phyloP scores from a whole-genome alignment of 1,139 yeast species.

The Yamadazyma triangularis region DNA sequence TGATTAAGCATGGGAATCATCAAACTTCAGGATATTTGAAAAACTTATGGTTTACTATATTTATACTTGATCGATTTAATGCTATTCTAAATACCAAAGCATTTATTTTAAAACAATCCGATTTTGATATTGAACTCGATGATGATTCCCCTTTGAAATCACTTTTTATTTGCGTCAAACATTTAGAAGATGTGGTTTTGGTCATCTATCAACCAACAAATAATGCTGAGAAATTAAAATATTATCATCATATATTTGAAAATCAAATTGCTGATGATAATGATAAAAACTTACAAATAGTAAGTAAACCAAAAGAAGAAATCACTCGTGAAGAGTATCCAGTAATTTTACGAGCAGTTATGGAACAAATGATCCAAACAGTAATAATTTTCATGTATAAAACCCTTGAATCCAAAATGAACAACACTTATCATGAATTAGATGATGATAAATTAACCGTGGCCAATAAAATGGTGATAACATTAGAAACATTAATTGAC shows the following conservation, averaged over 20 bases:
- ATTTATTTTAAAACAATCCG: conserved; percentile 12
- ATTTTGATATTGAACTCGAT: conserved; percentile 8
- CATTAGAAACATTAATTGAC: not conserved
- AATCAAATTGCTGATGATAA: not conserved
- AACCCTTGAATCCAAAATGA: not conserved
- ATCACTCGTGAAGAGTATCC: not conserved
- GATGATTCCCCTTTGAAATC: conserved; percentile 4
- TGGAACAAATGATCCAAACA: conserved; percentile 1
- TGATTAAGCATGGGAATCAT: conserved; percentile 8
- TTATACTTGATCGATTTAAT: conserved; percentile 30
- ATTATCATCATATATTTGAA: too few relatives aligned
- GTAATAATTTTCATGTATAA: conserved; percentile 1
- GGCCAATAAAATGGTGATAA: not conserved
- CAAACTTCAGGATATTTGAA: conserved; percentile 19
- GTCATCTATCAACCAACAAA: conserved; percentile 9
- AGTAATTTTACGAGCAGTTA: not conserved
- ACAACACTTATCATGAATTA: conserved; percentile 4
- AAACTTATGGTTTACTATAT: conserved; percentile 36
- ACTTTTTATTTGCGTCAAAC: conserved; percentile 2
- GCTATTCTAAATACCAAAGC: conserved; percentile 14
- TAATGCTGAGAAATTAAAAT: not conserved
- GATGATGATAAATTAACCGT: not conserved
- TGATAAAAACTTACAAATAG: too few relatives aligned
- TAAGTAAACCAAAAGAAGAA: not conserved
- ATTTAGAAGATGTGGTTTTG: conserved; percentile 6